Percentiles rank a stretch among this genome's conserved stretches.
Conservation (phyloP, 2,329 filamentous ascomycete species). For the Fusarium decemcellulare region DNA sequence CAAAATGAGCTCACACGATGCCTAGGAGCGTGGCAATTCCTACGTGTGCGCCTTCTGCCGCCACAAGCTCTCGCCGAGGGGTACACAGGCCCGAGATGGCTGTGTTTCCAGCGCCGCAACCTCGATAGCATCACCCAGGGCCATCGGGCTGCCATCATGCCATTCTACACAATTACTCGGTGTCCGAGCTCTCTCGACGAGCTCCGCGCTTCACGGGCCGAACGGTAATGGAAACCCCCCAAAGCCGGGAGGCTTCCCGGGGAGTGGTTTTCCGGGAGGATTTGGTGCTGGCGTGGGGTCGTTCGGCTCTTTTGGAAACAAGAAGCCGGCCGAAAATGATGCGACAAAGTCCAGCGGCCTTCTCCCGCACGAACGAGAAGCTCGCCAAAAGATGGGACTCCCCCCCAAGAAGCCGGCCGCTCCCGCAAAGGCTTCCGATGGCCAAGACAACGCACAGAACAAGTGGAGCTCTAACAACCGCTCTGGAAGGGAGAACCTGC, state of each 20-base stretch:
- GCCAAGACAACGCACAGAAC: conserved; percentile 16
- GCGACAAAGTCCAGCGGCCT: conserved; percentile 38
- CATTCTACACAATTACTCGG: conserved; percentile 11
- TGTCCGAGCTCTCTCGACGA: conserved; percentile 49
- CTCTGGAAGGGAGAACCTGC: not conserved
- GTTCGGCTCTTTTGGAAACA: conserved; percentile 43
- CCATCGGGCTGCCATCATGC: conserved; percentile 9
- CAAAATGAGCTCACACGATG: conserved; percentile 20
- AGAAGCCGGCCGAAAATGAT: conserved; percentile 14
- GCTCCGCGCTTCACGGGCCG: conserved; percentile 36
- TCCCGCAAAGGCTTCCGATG: not conserved
- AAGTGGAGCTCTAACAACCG: conserved; percentile 2
- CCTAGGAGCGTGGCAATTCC: conserved; percentile 54
- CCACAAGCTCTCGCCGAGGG: conserved; percentile 46
- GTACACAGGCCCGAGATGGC: conserved; percentile 32
- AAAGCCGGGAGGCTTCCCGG: conserved; percentile 42
- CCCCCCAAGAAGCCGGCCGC: conserved; percentile 31
- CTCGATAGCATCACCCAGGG: conserved; percentile 21
- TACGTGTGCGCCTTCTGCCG: conserved; percentile 60
- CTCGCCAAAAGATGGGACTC: conserved; percentile 48
- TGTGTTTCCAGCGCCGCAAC: conserved; percentile 22
- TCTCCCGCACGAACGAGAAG: conserved; percentile 57
- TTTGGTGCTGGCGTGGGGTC: conserved; percentile 40
- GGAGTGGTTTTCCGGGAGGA: conserved; percentile 36
- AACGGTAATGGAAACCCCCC: conserved; percentile 36